These are phyloP conservation scores for Nicotiana rustica DNA, from an alignment of 305 asterid species.

Conservation along the genomic window DNA sequence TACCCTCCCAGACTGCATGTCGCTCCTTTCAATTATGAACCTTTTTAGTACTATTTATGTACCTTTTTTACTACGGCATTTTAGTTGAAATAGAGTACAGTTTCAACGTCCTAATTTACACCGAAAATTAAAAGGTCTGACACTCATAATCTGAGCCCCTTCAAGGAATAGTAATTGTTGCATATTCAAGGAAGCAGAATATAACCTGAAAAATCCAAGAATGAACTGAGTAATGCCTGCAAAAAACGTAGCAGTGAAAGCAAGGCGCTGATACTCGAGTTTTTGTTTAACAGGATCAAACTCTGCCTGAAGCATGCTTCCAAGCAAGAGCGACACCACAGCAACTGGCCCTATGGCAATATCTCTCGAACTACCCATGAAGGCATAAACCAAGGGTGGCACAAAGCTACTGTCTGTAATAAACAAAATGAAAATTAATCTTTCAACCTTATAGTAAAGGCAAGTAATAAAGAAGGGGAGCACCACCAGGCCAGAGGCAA, in stretches of 20 bases:
- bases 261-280: constrained; percentile 54
- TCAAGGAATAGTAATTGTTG: not conserved
- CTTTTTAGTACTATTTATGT: not conserved
- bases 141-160: not conserved
- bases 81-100: not conserved
- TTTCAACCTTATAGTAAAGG: too few relatives aligned
- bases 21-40: not conserved
- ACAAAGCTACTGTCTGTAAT: constrained; percentile 66
- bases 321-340: constrained; percentile 70
- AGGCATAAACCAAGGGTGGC: constrained; percentile 67
- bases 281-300: constrained; percentile 53
- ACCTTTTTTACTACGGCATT: not conserved
- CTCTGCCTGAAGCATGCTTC: constrained; percentile 55
- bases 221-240: constrained; percentile 61
- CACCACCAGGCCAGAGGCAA: not conserved
- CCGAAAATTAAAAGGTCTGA: not conserved
- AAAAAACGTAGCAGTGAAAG: constrained; percentile 69
- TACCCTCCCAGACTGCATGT: too few relatives aligned
- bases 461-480: not conserved
- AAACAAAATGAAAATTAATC: not conserved
- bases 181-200: not conserved
- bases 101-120: not conserved
- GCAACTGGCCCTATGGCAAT: constrained; percentile 79
- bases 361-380: constrained; percentile 74
- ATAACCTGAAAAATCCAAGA: constrained; percentile 65